phyloP scores from a whole-genome alignment of 2,329 filamentous ascomycete species.

The Akanthomyces dipterigenus region DNA sequence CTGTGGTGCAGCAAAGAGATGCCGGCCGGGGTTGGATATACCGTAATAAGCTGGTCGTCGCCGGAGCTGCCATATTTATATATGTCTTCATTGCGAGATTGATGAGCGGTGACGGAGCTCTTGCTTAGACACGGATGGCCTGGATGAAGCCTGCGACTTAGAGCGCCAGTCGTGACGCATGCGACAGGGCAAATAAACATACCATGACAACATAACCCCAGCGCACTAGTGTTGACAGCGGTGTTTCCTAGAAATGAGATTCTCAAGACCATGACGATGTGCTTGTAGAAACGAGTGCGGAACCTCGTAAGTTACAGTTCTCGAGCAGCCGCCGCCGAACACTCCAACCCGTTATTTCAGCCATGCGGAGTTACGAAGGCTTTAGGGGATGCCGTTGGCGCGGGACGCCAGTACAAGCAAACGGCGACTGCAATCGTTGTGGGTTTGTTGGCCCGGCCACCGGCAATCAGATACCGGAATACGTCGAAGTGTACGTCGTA shows the following conservation, averaged over 20 bases:
- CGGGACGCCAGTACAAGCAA: background rate
- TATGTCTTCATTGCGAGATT: conserved; percentile 80
- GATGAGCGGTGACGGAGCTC: conserved; percentile 43
- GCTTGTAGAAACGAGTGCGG: background rate
- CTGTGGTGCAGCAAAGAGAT: conserved; percentile 65
- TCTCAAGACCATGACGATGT: background rate
- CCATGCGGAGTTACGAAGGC: too few species aligned
- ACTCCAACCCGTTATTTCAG: background rate
- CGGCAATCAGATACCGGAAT: background rate
- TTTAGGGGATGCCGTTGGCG: too few species aligned
- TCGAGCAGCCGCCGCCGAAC: background rate
- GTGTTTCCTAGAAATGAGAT: background rate
- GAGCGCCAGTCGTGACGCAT: background rate
- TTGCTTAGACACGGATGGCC: background rate
- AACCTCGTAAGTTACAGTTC: background rate
- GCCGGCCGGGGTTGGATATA: conserved; percentile 77
- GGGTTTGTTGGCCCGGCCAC: background rate
- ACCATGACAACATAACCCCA: background rate
- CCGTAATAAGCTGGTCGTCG: conserved; percentile 70
- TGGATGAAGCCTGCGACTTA: background rate
- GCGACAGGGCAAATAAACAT: background rate
- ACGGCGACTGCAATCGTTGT: background rate
- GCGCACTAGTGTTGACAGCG: background rate
- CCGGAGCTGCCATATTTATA: conserved; percentile 63
- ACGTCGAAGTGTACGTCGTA: too few species aligned